Base-by-base conservation (phyloP, 192 early-diverging fungal species). In the Coemansia sp. region DNA sequence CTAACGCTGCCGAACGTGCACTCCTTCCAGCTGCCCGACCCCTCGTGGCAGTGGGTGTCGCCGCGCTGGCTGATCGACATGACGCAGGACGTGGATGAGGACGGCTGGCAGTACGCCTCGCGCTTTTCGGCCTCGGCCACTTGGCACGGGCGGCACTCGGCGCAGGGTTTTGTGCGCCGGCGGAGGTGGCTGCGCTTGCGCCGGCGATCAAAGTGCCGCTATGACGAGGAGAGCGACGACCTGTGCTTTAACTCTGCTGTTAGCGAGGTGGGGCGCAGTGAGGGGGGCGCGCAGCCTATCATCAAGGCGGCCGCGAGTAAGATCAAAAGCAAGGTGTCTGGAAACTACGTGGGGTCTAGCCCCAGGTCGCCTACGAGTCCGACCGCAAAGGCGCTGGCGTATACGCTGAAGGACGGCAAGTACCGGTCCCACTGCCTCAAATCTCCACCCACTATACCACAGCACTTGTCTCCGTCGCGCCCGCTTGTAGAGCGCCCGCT, bases 41-140 rank as follows among this genome's bases (percentile, higher is more conserved):
- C 80, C 23, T 80, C 72, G 46, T 85, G 84, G 84, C 60, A 80
- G 27, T 85, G 84, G 84, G 84, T 80, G 17, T 83, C 74, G 29
- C 80, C 81, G 11, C 80, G 80, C 23, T 85, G 84, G 84, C 75
- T 82, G 23, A 82, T 85, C 10, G 84, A 85, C 77, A 82, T 85
- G 79, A 78, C 79, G 0, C 66, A 67, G 38, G 84, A 85, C 39
- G 84, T 85, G 0, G 84, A 85, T 46, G 80, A 85, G 21, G 80
- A 85, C 39, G 84, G 84, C 3, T 85, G 84, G 84, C 77, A 83
- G 66, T 85, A 85, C 64, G 61, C 80, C 0, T 55, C 77, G 34
- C 68, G 80, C 19, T 85, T 83, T 38, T 70, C 74, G 11, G 48
- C 38, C n/a, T 64, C 53, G 50, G 73, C 27, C 55, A 37, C 29